Conservation (phyloP, 169 alveolate genomes). For the Amoebophrya sp. region DNA sequence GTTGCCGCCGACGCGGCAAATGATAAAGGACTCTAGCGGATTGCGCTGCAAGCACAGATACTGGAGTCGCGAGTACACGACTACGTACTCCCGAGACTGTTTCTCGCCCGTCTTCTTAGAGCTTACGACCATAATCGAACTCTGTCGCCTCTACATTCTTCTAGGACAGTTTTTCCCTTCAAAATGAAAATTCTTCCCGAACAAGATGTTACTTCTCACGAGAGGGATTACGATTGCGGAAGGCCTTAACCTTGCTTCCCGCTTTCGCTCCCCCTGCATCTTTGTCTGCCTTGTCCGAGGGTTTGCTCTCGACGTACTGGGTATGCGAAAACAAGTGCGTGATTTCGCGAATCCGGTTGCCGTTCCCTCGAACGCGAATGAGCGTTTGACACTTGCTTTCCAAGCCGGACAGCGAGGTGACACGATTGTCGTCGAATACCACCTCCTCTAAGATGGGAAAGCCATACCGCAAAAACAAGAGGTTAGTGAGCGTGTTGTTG, state of each 20-base stretch:
- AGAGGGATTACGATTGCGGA: no score
- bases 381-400: conserved; percentile 2
- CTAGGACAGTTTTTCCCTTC: no score
- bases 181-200: no score
- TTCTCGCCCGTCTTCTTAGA: neutral
- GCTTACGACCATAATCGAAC: no score
- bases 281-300: neutral
- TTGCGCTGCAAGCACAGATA: neutral
- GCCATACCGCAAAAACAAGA: neutral
- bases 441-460: neutral
- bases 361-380: neutral
- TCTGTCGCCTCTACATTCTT: no score
- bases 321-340: neutral
- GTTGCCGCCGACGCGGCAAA: neutral
- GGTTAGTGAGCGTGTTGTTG: neutral
- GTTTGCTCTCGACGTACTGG: neutral
- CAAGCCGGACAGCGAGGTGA: neutral
- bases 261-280: no score
- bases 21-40: neutral
- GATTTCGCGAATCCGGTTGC: neutral
- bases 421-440: neutral
- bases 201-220: no score
- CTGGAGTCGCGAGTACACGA: neutral
- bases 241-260: no score
- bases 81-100: neutral